Evolutionary conservation across 164 flowering plant genomes (phyloP).

Genomic region (Chimonanthus salicifolius): DNA sequence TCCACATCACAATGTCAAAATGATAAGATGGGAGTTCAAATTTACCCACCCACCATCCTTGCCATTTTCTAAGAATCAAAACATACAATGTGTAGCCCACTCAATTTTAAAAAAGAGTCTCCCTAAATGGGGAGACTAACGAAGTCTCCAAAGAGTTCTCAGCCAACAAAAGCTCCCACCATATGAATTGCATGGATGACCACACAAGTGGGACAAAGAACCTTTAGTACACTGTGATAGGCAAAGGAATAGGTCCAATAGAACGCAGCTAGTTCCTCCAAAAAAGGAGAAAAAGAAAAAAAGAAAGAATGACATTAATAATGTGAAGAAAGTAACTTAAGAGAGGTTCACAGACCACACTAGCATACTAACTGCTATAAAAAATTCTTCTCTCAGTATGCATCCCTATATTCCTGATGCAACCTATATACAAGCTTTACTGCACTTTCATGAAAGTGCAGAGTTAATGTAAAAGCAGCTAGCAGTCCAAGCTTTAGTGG

Average conservation of each 20-base stretch:
- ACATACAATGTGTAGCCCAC: no score
- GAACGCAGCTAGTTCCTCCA: no score
- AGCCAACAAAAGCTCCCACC: not conserved
- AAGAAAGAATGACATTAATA: not conserved
- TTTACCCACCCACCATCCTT: no score
- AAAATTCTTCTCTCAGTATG: slow-evolving; percentile 15
- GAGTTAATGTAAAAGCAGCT: slow-evolving; percentile 37
- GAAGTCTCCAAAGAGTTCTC: not conserved
- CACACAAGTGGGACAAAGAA: no score
- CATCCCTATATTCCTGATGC: slow-evolving; percentile 11
- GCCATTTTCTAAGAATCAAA: no score
- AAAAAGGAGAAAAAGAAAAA: not conserved
- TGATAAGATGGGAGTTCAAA: no score
- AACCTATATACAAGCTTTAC: slow-evolving; percentile 15
- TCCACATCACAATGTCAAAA: no score
- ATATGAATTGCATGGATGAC: not conserved
- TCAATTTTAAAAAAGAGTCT: no score
- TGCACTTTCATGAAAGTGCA: slow-evolving; percentile 21
- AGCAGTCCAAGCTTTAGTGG: slow-evolving; percentile 43
- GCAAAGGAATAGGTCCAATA: no score
- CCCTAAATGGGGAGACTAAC: no score
- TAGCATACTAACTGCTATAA: slow-evolving; percentile 10
- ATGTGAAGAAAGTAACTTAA: not conserved
- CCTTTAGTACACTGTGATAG: no score
- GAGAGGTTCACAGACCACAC: slow-evolving; percentile 5